Conservation (phyloP, 192 early-diverging fungal genomes). For the Glomus cerebriforme region DNA sequence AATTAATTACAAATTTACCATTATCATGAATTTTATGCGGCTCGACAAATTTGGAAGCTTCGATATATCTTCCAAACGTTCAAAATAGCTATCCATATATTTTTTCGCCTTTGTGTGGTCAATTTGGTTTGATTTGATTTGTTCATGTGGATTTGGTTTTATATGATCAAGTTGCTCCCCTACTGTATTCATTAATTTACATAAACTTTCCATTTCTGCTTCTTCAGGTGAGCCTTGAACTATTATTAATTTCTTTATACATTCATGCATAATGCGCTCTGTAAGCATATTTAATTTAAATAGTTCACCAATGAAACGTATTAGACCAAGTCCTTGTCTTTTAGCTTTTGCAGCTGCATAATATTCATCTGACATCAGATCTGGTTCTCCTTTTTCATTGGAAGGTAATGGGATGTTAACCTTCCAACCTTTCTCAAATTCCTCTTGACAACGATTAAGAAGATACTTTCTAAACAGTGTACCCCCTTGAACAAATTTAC, state of each 20-base stretch:
- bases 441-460: conserved; percentile 92
- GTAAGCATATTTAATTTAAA: conserved; percentile 90
- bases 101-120: conserved; percentile 64
- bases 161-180: conserved; percentile 78
- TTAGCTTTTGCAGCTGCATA: conserved; percentile 89
- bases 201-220: conserved; percentile 92
- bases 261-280: conserved; percentile 94
- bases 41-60: conserved; percentile 68
- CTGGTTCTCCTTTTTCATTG: conserved; percentile 60
- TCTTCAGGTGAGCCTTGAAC: conserved; percentile 81
- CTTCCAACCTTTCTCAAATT: conserved; percentile 91
- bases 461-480: conserved; percentile 88
- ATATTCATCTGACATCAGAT: conserved; percentile 78
- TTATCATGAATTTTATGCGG: conserved; percentile 93
- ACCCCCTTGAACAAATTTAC: conserved; percentile 55
- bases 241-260: conserved; percentile 78
- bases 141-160: neutral
- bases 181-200: conserved; percentile 88
- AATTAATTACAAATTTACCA: conserved; percentile 33
- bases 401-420: conserved; percentile 65
- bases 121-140: conserved; percentile 44
- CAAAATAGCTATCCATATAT: conserved; percentile 86
- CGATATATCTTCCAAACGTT: conserved; percentile 76
- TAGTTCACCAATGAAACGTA: conserved; percentile 93
- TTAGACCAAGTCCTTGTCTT: conserved; percentile 91